Evolutionary conservation across 306 rosid genomes (phyloP).

Genomic region (Gynostemma pentaphyllum): DNA sequence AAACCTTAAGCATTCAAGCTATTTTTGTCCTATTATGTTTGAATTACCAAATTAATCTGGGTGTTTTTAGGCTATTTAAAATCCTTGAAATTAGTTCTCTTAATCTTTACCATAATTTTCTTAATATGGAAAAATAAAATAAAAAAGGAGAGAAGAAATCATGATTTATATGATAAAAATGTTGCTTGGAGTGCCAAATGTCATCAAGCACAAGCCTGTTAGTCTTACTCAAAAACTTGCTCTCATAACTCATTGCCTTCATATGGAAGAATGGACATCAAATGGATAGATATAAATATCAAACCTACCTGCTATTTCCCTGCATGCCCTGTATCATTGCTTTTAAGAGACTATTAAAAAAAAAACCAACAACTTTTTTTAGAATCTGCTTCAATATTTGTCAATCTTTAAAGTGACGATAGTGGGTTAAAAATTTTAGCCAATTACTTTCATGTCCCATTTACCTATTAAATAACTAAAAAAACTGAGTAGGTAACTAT

Average conservation of each 20-base stretch:
- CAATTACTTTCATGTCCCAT: conserved; percentile 4
- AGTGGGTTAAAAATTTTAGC: conserved; percentile 2
- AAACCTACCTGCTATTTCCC: conserved; percentile 6
- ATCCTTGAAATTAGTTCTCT: no score
- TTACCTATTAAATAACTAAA: neutral
- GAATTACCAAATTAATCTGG: no score
- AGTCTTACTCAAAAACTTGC: neutral
- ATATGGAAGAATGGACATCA: conserved; percentile 7
- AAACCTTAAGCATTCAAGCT: no score
- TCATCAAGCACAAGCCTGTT: neutral
- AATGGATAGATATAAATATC: neutral
- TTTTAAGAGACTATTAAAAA: neutral
- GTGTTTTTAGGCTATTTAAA: no score
- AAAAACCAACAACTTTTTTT: neutral
- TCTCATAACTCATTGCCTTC: conserved; percentile 5
- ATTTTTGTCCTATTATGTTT: no score
- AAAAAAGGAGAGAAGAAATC: neutral
- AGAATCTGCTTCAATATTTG: neutral
- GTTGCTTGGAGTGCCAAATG: conserved; percentile 5
- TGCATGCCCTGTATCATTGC: conserved; percentile 3
- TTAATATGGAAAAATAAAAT: neutral
- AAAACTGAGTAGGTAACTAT: neutral
- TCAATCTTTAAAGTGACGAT: neutral
- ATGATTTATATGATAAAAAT: conserved; percentile 4
- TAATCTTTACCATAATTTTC: conserved; percentile 2